Evolutionary conservation across 2,329 filamentous ascomycete genomes (phyloP), one percentile per base, ranked within the genome.

Genomic region (Cladosporium sp.): DNA sequence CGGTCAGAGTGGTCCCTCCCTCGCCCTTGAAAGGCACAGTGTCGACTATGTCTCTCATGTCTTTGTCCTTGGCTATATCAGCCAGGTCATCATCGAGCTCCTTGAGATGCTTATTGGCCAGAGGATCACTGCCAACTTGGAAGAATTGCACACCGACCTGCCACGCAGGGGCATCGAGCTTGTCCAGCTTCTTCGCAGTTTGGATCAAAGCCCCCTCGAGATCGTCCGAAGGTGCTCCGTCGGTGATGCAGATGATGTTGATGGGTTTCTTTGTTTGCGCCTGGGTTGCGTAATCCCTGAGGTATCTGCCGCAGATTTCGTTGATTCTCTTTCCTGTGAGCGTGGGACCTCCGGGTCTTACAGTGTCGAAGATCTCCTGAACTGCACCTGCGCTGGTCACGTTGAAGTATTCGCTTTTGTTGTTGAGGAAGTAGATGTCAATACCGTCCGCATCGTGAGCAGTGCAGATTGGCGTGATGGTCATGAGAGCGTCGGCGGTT

Each of bases 131-230:
- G 50, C 93, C 92, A 38, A 97, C 86, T 69, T 96, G 92, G 74
- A 97, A 95, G 73, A 97, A 97, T 67, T 97, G 92, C 50, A 97
- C 82, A 29, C 92, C 92, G 7, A 96, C 75, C 71, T 97, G 93
- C 75, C 86, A 86, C 1, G 83, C 77, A 3, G 85, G 82, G 0
- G 89, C 89, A 7, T 83, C 77, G 7, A 86, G 66, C 45, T 69
- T 69, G 61, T 93, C 85, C 27, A 97, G 78, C 62, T 80, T 83
- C 66, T 77, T 77, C 0, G 90, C 92, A 1, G 80, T 75, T 3
- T 70, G 67, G 35, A 88, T 72, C 41, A 97, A 82, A 20, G 83
- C 75, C 7, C 74, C 75, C 66, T 91, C 86, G 0, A 86, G 82
- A 56, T 95, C 88, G 64, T 96, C 90, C 1, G 77, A 83, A 1